Evolutionary conservation across 371 early-diverging fungal genomes (phyloP).

Genomic region (Apophysomyces variabilis): DNA sequence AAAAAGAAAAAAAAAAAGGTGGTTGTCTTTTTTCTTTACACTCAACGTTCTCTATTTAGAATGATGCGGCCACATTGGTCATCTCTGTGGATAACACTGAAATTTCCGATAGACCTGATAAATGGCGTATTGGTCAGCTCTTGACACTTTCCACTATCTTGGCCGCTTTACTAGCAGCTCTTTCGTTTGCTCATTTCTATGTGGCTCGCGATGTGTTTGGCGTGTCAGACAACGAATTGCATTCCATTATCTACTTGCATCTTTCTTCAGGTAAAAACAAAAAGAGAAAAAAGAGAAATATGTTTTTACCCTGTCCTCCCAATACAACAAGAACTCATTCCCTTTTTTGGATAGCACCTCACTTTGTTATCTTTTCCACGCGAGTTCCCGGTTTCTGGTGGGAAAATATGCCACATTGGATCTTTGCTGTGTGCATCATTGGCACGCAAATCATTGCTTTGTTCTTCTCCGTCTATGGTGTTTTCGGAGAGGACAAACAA

Average conservation of each 20-base stretch:
- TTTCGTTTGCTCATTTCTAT: slow-evolving; percentile 87
- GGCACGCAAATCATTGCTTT: slow-evolving; percentile 90
- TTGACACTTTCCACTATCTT: slow-evolving; percentile 78
- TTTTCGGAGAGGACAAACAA: slow-evolving; percentile 48
- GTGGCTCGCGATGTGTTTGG: slow-evolving; percentile 71
- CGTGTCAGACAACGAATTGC: slow-evolving; percentile 50
- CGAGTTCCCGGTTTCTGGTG: slow-evolving; percentile 86
- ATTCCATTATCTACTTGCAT: slow-evolving; percentile 90
- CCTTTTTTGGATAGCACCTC: slow-evolving; percentile 60
- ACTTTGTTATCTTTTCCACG: slow-evolving; percentile 93
- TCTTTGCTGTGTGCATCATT: slow-evolving; percentile 75
- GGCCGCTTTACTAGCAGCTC: slow-evolving; percentile 70
- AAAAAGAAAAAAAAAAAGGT: background rate
- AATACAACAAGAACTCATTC: background rate
- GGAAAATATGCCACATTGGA: slow-evolving; percentile 73
- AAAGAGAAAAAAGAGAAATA: slow-evolving; percentile 9
- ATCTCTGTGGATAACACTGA: slow-evolving; percentile 91
- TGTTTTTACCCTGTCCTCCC: too few species aligned
- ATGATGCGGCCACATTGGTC: slow-evolving; percentile 92
- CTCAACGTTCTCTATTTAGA: slow-evolving; percentile 33
- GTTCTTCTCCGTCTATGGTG: slow-evolving; percentile 85
- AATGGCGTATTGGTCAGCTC: slow-evolving; percentile 92
- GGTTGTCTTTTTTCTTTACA: slow-evolving; percentile 14
- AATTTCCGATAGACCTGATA: slow-evolving; percentile 86
- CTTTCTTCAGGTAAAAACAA: slow-evolving; percentile 72